Conservation (phyloP, 2,329 filamentous ascomycete species). For the Pseudogymnoascus sp. region DNA sequence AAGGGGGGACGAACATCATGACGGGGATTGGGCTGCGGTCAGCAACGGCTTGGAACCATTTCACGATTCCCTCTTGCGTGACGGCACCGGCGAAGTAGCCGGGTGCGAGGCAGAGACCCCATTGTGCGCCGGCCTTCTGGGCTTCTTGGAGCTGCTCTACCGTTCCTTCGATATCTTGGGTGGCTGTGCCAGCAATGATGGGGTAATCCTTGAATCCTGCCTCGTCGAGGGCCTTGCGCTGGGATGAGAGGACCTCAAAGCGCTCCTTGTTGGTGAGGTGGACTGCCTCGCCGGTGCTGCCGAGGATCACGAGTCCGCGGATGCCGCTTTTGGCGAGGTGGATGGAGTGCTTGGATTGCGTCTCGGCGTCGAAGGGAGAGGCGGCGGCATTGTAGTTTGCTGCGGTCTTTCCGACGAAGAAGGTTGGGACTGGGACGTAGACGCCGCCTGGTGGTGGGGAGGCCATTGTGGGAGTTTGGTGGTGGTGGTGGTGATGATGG, state of each 20-base stretch:
- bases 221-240: conserved; percentile 45
- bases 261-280: conserved; percentile 51
- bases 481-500: neutral
- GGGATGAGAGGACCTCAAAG: conserved; percentile 43
- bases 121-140: conserved; percentile 50
- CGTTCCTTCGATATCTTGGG: conserved; percentile 49
- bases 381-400: conserved; percentile 21
- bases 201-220: conserved; percentile 51
- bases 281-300: conserved; percentile 56
- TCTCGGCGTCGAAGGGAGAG: conserved; percentile 43
- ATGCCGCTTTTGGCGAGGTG: conserved; percentile 53
- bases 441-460: conserved; percentile 26
- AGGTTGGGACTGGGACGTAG: conserved; percentile 50
- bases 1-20: conserved; percentile 38
- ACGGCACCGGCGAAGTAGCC: conserved; percentile 56
- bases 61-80: conserved; percentile 49
- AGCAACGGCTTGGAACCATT: conserved; percentile 55
- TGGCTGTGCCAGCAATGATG: conserved; percentile 51
- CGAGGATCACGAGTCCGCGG: conserved; percentile 52
- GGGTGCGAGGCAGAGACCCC: conserved; percentile 55
- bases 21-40: conserved; percentile 52
- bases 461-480: conserved; percentile 15
- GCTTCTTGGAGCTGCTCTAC: conserved; percentile 42
- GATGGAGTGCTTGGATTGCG: conserved; percentile 50
- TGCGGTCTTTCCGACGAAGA: conserved; percentile 38